Evolutionary conservation across 306 rosid species (phyloP).

Genomic region (Dryas octopetala): DNA sequence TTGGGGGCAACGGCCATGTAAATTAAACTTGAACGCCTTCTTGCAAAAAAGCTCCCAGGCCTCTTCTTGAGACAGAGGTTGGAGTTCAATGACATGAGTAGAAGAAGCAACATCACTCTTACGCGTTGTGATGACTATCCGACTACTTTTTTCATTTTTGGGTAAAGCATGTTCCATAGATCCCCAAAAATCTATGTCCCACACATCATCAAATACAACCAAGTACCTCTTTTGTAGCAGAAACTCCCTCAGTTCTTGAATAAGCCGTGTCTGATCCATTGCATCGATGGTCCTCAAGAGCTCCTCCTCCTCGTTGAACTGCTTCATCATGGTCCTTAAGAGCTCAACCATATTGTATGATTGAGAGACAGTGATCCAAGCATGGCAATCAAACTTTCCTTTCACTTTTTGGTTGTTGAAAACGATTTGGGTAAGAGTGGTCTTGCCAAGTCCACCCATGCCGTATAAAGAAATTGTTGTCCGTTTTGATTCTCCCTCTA

Average conservation of each 20-base stretch:
- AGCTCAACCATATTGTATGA: not conserved
- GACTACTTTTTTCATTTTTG: not conserved
- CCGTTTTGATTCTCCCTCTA: not conserved
- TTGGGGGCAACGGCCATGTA: not conserved
- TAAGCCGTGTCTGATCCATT: not conserved
- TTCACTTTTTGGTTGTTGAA: not conserved
- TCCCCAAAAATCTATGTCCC: conserved; percentile 16
- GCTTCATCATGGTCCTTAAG: not conserved
- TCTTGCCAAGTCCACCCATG: conserved; percentile 24
- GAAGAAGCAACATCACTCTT: not conserved
- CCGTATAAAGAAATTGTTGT: not conserved
- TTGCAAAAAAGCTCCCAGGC: conserved; percentile 20
- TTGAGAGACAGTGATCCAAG: conserved; percentile 24
- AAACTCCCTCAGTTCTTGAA: not conserved
- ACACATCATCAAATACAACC: conserved; percentile 27
- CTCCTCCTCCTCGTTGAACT: not conserved
- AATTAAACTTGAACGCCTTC: not conserved
- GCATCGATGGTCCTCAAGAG: not conserved
- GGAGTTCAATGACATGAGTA: too few relatives aligned
- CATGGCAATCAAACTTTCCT: conserved; percentile 4
- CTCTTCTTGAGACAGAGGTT: not conserved
- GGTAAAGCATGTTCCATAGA: conserved; percentile 9
- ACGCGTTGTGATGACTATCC: conserved; percentile 21
- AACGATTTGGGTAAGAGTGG: conserved; percentile 17
- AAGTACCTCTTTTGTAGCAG: conserved; percentile 20